phyloP scores from a whole-genome alignment of 495 filamentous ascomycete genomes.

The Chaetomidium leptoderma region DNA sequence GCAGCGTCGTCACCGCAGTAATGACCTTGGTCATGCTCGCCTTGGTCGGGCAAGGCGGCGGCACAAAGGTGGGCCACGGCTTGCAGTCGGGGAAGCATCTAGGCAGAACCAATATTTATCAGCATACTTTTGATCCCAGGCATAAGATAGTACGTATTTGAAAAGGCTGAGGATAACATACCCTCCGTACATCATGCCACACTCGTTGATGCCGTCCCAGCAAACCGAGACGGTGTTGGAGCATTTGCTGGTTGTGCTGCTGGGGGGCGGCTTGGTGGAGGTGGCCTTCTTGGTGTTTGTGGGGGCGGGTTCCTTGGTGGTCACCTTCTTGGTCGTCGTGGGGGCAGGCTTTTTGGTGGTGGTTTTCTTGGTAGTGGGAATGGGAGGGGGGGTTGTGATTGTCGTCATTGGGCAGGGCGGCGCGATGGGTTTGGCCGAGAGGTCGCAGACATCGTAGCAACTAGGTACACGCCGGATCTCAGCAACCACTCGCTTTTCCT shows the following conservation, averaged over 20 bases:
- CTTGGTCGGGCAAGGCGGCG: conserved; percentile 11
- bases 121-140: too few species aligned
- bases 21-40: not conserved
- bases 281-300: conserved; percentile 1
- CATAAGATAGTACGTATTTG: too few species aligned
- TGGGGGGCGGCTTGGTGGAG: not conserved
- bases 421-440: conserved; percentile 13
- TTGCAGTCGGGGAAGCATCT: conserved; percentile 28
- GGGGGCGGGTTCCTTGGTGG: not conserved
- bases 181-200: conserved; percentile 27
- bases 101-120: not conserved
- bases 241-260: not conserved
- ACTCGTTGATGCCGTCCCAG: conserved; percentile 22
- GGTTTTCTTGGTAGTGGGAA: not conserved
- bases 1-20: not conserved
- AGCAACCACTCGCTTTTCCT: not conserved
- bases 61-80: conserved; percentile 21
- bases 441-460: conserved; percentile 26
- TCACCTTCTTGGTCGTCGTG: not conserved
- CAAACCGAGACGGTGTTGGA: conserved; percentile 13
- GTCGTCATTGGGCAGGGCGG: conserved; percentile 21
- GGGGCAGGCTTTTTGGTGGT: not conserved
- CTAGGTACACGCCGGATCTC: conserved; percentile 11
- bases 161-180: conserved; percentile 7
- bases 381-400: conserved; percentile 3